Evolutionary conservation across 257 asterid species (phyloP), one percentile per base, ranked within the genome.

Genomic region (Voacanga thouarsii): DNA sequence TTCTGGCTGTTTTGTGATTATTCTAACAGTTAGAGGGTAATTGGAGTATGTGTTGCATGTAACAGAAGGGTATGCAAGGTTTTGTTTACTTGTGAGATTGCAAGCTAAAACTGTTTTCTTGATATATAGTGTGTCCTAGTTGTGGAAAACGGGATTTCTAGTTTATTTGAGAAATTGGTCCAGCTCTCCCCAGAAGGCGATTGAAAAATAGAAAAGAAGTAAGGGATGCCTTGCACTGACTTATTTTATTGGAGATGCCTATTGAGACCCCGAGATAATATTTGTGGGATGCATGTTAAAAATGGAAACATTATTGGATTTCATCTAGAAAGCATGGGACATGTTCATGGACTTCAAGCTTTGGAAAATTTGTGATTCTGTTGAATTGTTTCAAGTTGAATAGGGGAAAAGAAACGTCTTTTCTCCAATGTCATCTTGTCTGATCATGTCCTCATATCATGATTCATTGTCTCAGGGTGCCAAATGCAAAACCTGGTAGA

Each of bases 401-500:
- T 24, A 47, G 14, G 26, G 26, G 49, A 69, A 6, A 21, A 14
- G 10, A 12, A 39, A 71, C 24, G n/a, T 12, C 26, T 24, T 71
- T 30, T 28, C 6, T 28, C 41, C 43, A 1, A 47, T 10, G 33
- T 21, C 57, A 47, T 50, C 33, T 67, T 15, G 50, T 41, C 73
- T 68, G 12, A 6, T 41, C 18, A 41, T 41, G 50, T 45, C 69
- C 71, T 72, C 43, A 45, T 61, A 14, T 16, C 18, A 28, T 65
- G 70, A 41, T 18, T 65, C 72, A 39, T 55, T 78, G 44, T 80
- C 23, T 37, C 91, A 92, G 99, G 86, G 99, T 95, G 69, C 99
- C 99, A 33, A 95, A 95, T 84, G 97, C 99, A 11, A 95, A 95
- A 82, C 86, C 96, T 21, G 98, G 98, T 47, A 87, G 97, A 72